Evolutionary conservation across 208 protist species (phyloP).

Genomic region (Phytomonas sp.): DNA sequence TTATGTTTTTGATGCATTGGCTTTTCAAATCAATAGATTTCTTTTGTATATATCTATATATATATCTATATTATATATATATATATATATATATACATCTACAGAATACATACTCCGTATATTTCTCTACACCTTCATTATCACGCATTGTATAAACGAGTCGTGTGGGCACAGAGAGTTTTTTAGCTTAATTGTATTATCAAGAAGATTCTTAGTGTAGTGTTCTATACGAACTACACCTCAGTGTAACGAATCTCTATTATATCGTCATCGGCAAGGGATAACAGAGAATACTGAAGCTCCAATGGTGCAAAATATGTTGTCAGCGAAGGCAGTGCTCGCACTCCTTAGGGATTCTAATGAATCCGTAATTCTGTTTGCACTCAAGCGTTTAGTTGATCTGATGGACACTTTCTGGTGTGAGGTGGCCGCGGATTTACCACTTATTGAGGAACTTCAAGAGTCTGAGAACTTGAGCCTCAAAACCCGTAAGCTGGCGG

Average conservation of each 20-base stretch:
- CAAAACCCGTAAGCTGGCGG: constrained; percentile 71
- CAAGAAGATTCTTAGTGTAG: neutral
- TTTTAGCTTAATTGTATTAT: neutral
- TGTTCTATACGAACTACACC: neutral
- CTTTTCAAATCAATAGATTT: constrained; percentile 2
- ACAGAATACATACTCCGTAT: neutral
- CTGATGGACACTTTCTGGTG: constrained; percentile 88
- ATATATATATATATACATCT: neutral
- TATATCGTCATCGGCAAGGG: neutral
- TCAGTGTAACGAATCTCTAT: neutral
- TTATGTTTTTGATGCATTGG: neutral
- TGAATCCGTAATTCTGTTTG: constrained; percentile 61
- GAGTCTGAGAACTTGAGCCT: constrained; percentile 43
- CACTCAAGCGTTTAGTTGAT: constrained; percentile 56
- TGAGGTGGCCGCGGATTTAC: constrained; percentile 73
- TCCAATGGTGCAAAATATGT: constrained; percentile 27
- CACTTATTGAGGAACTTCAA: constrained; percentile 77
- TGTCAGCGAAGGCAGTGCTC: constrained; percentile 78
- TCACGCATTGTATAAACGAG: neutral
- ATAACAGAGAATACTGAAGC: neutral
- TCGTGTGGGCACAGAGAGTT: neutral
- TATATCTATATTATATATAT: constrained; percentile 3
- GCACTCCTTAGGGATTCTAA: constrained; percentile 69
- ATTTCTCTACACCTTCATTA: neutral
- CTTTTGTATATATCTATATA: neutral